Evolutionary conservation across 768 basidiomycete genomes (phyloP).

Genomic region (Boletus vermiculosoides): DNA sequence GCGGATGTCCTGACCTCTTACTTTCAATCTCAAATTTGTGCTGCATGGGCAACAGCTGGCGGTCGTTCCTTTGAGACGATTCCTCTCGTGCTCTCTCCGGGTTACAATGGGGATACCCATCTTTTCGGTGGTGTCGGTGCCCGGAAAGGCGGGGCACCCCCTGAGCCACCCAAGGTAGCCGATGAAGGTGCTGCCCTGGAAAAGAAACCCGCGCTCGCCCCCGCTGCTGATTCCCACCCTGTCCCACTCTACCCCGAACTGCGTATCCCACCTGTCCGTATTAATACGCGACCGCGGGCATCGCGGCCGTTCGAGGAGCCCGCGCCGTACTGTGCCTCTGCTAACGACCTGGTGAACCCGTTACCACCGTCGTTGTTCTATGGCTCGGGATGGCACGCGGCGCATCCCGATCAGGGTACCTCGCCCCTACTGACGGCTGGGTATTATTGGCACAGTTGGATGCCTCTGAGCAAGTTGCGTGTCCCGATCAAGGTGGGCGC

Average conservation of each 20-base stretch:
- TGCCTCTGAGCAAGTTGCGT: conserved; percentile 78
- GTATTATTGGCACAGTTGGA: conserved; percentile 92
- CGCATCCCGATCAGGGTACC: conserved; percentile 58
- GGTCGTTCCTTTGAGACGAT: conserved; percentile 64
- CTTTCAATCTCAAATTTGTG: conserved; percentile 86
- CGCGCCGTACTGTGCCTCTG: conserved; percentile 87
- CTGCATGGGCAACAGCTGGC: conserved; percentile 74
- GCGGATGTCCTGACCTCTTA: conserved; percentile 91
- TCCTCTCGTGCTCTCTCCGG: conserved; percentile 41
- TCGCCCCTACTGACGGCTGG: conserved; percentile 54
- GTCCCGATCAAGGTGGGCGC: conserved; percentile 83
- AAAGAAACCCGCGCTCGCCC: conserved; percentile 22
- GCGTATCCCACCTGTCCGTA: conserved; percentile 66
- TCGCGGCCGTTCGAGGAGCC: conserved; percentile 74
- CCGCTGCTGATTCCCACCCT: conserved; percentile 14
- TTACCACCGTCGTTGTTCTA: conserved; percentile 92
- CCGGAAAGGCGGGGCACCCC: conserved; percentile 66
- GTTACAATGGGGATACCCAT: conserved; percentile 43
- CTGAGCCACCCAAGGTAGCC: conserved; percentile 41
- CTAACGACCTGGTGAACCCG: conserved; percentile 98
- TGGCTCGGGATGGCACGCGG: conserved; percentile 86
- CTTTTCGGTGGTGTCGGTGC: conserved; percentile 85
- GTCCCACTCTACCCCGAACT: conserved; percentile 31
- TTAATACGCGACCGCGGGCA: conserved; percentile 61
- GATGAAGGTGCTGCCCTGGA: conserved; percentile 33